Percentiles rank a stretch among this genome's conserved stretches.
Evolutionary conservation across 2,329 filamentous ascomycete species (phyloP).

Genomic region (Trichophyton benhamiae): DNA sequence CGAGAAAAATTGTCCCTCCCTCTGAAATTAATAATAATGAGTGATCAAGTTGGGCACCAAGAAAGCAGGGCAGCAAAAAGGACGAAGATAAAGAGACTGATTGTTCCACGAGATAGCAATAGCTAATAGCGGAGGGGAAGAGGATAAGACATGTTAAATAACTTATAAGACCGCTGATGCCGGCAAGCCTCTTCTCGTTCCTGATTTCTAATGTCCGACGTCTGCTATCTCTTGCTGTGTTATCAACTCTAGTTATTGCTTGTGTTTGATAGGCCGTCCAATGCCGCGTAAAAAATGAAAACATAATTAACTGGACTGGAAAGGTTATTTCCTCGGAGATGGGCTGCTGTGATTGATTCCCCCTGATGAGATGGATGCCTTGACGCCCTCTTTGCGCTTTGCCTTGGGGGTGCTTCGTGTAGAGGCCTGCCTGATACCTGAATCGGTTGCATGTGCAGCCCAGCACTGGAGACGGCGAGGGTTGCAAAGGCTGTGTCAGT

Average conservation of each 20-base stretch:
- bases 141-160: not conserved
- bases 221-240: not conserved
- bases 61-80: not conserved
- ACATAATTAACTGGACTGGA: not conserved
- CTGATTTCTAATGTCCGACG: not conserved
- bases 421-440: not conserved
- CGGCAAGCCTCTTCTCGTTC: not conserved
- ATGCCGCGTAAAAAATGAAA: not conserved
- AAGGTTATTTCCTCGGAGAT: not conserved
- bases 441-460: not conserved
- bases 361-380: not conserved
- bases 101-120: not conserved
- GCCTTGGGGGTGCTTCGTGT: not conserved
- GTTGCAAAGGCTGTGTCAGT: not conserved
- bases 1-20: not conserved
- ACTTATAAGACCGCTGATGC: conserved; percentile 1
- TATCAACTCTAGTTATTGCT: not conserved
- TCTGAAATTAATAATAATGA: not conserved
- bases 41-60: conserved; percentile 5
- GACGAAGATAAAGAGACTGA: not conserved
- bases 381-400: not conserved
- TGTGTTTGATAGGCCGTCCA: not conserved
- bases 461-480: not conserved
- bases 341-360: not conserved
- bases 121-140: not conserved